A percentile compares a stretch with the other conserved stretches of the same genome.
phyloP scores from a whole-genome alignment of 768 basidiomycete species.

The Pleurotus salmoneostramineus region DNA sequence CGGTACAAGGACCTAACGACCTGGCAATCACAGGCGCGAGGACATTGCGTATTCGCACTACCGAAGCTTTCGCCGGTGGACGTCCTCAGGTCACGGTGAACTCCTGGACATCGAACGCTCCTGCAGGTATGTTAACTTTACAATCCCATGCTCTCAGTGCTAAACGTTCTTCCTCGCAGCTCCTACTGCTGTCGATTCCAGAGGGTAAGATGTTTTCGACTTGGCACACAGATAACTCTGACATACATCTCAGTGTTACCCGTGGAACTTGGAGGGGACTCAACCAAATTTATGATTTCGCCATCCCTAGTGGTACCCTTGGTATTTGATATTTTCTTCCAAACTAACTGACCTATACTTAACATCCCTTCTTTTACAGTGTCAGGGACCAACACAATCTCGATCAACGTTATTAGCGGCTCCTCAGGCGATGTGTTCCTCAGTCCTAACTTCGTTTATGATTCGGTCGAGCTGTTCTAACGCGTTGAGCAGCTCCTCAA shows the following conservation, averaged over 20 bases:
- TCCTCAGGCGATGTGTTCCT: slow-evolving; percentile 39
- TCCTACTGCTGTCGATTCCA: slow-evolving; percentile 35
- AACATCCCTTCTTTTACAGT: slow-evolving; percentile 19
- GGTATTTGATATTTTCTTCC: not conserved
- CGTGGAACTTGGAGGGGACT: slow-evolving; percentile 48
- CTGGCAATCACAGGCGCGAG: slow-evolving; percentile 28
- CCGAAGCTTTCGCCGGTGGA: slow-evolving; percentile 42
- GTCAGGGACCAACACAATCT: slow-evolving; percentile 38
- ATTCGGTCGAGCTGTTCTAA: slow-evolving; percentile 37
- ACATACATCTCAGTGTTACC: slow-evolving; percentile 28
- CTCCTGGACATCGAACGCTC: slow-evolving; percentile 36
- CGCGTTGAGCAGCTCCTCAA: not conserved
- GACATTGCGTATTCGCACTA: slow-evolving; percentile 42
- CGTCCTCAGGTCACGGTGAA: slow-evolving; percentile 42
- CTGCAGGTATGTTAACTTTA: slow-evolving; percentile 23
- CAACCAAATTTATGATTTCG: slow-evolving; percentile 40
- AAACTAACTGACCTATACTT: slow-evolving; percentile 12
- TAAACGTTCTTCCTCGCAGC: slow-evolving; percentile 16
- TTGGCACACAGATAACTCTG: not conserved
- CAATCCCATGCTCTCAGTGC: not conserved
- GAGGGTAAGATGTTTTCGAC: slow-evolving; percentile 27
- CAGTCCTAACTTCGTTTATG: slow-evolving; percentile 42
- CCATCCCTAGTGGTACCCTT: slow-evolving; percentile 34
- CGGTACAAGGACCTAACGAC: not conserved
- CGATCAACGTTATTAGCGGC: slow-evolving; percentile 39